Percentiles rank a stretch among this genome's conserved stretches.
Evolutionary conservation across 2,329 filamentous ascomycete species (phyloP).

Genomic region (Fusarium oxysporum): DNA sequence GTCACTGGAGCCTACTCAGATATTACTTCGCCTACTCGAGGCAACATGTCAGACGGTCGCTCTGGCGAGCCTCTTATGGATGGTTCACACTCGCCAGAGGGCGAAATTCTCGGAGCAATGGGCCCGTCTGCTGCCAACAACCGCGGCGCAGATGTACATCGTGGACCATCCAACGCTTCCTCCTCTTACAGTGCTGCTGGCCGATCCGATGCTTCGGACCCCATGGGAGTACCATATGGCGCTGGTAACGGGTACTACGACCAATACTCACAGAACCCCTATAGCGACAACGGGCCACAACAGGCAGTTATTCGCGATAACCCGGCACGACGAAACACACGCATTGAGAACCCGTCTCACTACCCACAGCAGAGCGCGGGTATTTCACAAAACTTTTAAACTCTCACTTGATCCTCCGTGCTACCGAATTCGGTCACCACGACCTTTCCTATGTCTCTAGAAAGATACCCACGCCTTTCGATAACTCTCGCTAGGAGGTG

Average conservation of each 20-base stretch:
- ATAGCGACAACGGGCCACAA: conserved; percentile 58
- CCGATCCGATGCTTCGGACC: conserved; percentile 76
- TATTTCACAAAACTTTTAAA: conserved; percentile 95
- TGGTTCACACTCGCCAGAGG: conserved; percentile 70
- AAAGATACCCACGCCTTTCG: conserved; percentile 47
- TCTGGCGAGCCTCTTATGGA: conserved; percentile 73
- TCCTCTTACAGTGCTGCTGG: conserved; percentile 91
- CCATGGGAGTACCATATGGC: conserved; percentile 60
- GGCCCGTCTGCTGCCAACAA: conserved; percentile 77
- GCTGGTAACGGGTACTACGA: conserved; percentile 66
- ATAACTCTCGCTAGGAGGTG: conserved; percentile 45
- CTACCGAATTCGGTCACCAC: conserved; percentile 14
- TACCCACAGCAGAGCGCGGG: conserved; percentile 94
- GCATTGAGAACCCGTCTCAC: conserved; percentile 90
- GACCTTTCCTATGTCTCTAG: conserved; percentile 37
- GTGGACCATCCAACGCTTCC: conserved; percentile 94
- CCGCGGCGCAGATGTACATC: conserved; percentile 77
- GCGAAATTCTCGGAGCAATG: conserved; percentile 85
- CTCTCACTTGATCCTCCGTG: not conserved
- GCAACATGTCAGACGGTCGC: conserved; percentile 73
- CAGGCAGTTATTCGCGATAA: conserved; percentile 90
- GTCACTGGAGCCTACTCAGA: conserved; percentile 78
- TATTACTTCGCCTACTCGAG: conserved; percentile 72
- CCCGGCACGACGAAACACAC: conserved; percentile 88
- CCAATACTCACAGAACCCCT: conserved; percentile 68